phyloP scores from a whole-genome alignment of 495 filamentous ascomycete genomes.

The Penicillium parvum region DNA sequence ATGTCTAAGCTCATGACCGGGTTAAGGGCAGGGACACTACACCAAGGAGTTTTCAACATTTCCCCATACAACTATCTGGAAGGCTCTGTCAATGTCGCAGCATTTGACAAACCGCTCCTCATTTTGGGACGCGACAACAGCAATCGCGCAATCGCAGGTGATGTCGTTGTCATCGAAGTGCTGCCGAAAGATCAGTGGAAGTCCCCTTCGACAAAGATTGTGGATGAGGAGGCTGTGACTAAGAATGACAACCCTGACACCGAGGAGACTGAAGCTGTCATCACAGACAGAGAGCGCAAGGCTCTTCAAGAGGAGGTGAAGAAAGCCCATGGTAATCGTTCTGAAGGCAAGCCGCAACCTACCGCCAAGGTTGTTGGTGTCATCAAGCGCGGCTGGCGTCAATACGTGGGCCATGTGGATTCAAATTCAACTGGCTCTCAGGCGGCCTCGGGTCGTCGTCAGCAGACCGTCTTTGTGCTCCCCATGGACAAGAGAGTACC shows the following conservation, averaged over 20 bases:
- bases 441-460: conserved; percentile 66
- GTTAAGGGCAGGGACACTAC: conserved; percentile 75
- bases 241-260: conserved; percentile 88
- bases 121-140: conserved; percentile 94
- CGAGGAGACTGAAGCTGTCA: conserved; percentile 69
- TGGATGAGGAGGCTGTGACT: conserved; percentile 89
- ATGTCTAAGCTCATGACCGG: conserved; percentile 96
- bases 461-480: conserved; percentile 88
- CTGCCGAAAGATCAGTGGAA: conserved; percentile 96
- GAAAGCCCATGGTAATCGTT: conserved; percentile 70
- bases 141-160: conserved; percentile 87
- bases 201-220: conserved; percentile 85
- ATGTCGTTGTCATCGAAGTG: conserved; percentile 87
- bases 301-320: conserved; percentile 88
- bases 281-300: conserved; percentile 79
- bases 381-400: conserved; percentile 92
- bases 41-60: conserved; percentile 93
- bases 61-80: conserved; percentile 98
- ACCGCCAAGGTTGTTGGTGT: conserved; percentile 91
- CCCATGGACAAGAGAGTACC: conserved; percentile 98
- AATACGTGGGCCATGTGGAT: conserved; percentile 95
- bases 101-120: conserved; percentile 83
- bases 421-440: conserved; percentile 72
- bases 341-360: conserved; percentile 78
- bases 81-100: conserved; percentile 80